phyloP scores from a whole-genome alignment of 768 basidiomycete genomes.

The Boletales sp. region DNA sequence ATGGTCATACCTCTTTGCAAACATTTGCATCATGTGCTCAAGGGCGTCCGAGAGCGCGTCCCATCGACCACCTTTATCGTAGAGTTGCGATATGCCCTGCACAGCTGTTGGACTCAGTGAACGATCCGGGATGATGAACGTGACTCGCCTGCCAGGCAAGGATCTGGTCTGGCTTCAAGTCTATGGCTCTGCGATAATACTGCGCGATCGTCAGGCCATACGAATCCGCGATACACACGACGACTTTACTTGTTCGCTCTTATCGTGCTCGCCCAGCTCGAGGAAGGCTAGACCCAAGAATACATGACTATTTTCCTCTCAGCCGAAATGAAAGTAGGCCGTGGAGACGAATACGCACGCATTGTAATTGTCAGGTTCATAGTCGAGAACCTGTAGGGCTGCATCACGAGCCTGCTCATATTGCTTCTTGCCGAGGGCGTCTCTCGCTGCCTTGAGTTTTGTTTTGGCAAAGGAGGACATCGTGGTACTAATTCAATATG shows the following conservation, averaged over 20 bases:
- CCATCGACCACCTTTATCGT: conserved; percentile 63
- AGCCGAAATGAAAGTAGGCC: neutral
- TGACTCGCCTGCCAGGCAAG: conserved; percentile 80
- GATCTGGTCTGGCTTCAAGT: conserved; percentile 59
- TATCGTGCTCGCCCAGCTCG: conserved; percentile 64
- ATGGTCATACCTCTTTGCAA: conserved; percentile 51
- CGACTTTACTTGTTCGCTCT: conserved; percentile 81
- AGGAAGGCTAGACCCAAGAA: conserved; percentile 80
- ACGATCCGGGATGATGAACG: conserved; percentile 4
- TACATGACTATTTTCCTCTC: conserved; percentile 56
- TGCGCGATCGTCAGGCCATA: conserved; percentile 32
- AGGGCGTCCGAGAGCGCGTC: conserved; percentile 52
- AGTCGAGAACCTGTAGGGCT: conserved; percentile 62
- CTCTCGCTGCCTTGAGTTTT: conserved; percentile 78
- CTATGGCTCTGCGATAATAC: conserved; percentile 78
- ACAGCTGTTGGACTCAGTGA: conserved; percentile 3
- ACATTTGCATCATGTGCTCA: conserved; percentile 53
- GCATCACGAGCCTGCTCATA: conserved; percentile 63
- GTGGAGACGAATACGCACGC: conserved; percentile 56
- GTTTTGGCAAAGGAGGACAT: conserved; percentile 53
- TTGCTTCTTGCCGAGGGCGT: conserved; percentile 73
- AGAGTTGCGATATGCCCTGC: conserved; percentile 71
- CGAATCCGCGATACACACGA: neutral
- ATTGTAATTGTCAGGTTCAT: conserved; percentile 81
- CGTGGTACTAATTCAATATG: neutral